Evolutionary conservation across 371 early-diverging fungal genomes (phyloP).

Genomic region (Mortierella sp.): DNA sequence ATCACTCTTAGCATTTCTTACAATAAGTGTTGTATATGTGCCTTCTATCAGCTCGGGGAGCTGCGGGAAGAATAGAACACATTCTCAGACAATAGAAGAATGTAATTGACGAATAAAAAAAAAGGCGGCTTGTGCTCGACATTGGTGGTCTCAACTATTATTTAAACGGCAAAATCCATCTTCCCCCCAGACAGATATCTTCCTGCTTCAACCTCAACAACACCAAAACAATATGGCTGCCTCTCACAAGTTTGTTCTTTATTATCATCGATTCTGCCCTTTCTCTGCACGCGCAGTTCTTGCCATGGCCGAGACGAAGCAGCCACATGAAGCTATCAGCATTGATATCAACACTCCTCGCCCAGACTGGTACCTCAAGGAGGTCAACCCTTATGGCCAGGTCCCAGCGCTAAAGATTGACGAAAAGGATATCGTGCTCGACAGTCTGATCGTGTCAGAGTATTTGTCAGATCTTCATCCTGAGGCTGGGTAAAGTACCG

Average conservation of each 20-base stretch:
- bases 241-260: conserved; percentile 27
- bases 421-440: conserved; percentile 25
- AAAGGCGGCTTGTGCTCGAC: no score
- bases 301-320: conserved; percentile 42
- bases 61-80: no score
- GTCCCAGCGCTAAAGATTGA: conserved; percentile 36
- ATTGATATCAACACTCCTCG: conserved; percentile 35
- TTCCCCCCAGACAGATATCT: no score
- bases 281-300: conserved; percentile 28
- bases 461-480: conserved; percentile 38
- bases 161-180: no score
- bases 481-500: conserved; percentile 19
- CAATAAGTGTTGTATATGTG: no score
- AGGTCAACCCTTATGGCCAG: conserved; percentile 35
- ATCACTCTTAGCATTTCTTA: no score
- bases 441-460: conserved; percentile 33
- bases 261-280: conserved; percentile 28
- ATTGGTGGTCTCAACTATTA: no score
- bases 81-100: no score
- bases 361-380: conserved; percentile 42
- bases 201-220: not conserved
- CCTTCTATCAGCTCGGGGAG: no score
- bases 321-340: conserved; percentile 15
- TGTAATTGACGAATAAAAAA: no score
- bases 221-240: not conserved